Conservation (phyloP, 805 yeast species). For the Suhomyces emberorum region DNA sequence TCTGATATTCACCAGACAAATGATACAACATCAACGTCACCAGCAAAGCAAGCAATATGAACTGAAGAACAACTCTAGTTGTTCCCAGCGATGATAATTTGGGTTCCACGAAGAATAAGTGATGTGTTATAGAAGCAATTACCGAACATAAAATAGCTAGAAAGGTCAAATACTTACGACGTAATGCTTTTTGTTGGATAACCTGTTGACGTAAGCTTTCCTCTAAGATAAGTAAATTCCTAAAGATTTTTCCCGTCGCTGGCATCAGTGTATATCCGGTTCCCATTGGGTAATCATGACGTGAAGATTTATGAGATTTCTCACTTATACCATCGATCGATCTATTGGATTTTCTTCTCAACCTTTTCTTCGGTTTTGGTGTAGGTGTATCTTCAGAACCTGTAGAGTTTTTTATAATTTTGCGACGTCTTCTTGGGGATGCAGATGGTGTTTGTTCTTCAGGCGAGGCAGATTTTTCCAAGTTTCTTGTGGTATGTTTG, state of each 20-base stretch:
- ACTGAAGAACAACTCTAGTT: slow-evolving; percentile 43
- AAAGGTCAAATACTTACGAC: slow-evolving; percentile 61
- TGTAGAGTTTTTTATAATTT: slow-evolving; percentile 8
- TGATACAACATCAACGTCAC: slow-evolving; percentile 76
- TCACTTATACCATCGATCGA: slow-evolving; percentile 14
- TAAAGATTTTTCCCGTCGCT: slow-evolving; percentile 69
- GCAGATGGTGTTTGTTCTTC: neutral
- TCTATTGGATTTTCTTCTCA: slow-evolving; percentile 5
- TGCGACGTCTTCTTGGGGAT: slow-evolving; percentile 8
- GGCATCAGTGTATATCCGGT: slow-evolving; percentile 24
- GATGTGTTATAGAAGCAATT: slow-evolving; percentile 40
- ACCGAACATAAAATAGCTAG: slow-evolving; percentile 36
- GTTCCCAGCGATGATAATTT: slow-evolving; percentile 24
- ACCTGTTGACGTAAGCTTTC: slow-evolving; percentile 83
- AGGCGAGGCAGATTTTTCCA: neutral
- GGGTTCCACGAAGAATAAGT: slow-evolving; percentile 29
- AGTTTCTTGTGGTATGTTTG: neutral
- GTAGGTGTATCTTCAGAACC: slow-evolving; percentile 18
- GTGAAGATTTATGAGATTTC: slow-evolving; percentile 19
- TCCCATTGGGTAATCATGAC: slow-evolving; percentile 10
- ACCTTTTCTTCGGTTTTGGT: slow-evolving; percentile 20
- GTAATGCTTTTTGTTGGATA: slow-evolving; percentile 60
- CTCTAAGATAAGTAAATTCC: slow-evolving; percentile 80
- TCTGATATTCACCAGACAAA: slow-evolving; percentile 83
- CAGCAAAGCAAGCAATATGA: slow-evolving; percentile 55